phyloP scores from a whole-genome alignment of 495 filamentous ascomycete species.

The Xylaria bambusicola region DNA sequence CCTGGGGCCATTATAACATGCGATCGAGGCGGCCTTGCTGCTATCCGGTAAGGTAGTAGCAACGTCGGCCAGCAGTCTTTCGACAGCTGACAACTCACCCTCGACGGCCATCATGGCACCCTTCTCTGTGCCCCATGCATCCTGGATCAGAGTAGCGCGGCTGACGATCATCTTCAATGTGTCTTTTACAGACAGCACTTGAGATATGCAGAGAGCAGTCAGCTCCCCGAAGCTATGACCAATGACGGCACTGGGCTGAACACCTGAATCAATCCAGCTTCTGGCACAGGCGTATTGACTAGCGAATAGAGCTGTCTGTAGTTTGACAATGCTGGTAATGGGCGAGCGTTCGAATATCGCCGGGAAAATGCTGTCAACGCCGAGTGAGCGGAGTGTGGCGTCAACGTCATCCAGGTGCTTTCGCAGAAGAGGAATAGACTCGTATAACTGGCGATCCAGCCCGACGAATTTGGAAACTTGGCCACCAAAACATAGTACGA shows the following conservation, averaged over 20 bases:
- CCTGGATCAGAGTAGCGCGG: conserved; percentile 46
- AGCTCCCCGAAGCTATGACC: conserved; percentile 60
- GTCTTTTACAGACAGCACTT: conserved; percentile 26
- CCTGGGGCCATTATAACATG: conserved; percentile 53
- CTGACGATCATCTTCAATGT: conserved; percentile 41
- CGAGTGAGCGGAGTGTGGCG: conserved; percentile 15
- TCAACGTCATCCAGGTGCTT: conserved; percentile 34
- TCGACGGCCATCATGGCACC: conserved; percentile 52
- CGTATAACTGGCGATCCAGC: conserved; percentile 40
- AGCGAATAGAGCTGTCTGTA: conserved; percentile 50
- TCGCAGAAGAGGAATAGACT: conserved; percentile 37
- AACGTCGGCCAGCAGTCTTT: conserved; percentile 24
- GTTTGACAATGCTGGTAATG: conserved; percentile 38
- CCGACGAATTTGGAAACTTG: conserved; percentile 51
- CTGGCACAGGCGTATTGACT: conserved; percentile 53
- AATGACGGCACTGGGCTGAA: conserved; percentile 38
- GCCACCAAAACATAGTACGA: conserved; percentile 58
- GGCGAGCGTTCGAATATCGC: conserved; percentile 50
- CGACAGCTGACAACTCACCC: conserved; percentile 22
- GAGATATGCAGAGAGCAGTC: conserved; percentile 42
- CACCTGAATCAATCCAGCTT: conserved; percentile 52
- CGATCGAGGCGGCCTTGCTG: conserved; percentile 46
- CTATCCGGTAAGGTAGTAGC: neutral
- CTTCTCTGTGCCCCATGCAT: conserved; percentile 48
- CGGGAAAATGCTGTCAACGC: conserved; percentile 46